A percentile compares a stretch with the other conserved stretches of the same genome.
Conservation (phyloP, 2,329 filamentous ascomycete species). For the Neonectria magnoliae region DNA sequence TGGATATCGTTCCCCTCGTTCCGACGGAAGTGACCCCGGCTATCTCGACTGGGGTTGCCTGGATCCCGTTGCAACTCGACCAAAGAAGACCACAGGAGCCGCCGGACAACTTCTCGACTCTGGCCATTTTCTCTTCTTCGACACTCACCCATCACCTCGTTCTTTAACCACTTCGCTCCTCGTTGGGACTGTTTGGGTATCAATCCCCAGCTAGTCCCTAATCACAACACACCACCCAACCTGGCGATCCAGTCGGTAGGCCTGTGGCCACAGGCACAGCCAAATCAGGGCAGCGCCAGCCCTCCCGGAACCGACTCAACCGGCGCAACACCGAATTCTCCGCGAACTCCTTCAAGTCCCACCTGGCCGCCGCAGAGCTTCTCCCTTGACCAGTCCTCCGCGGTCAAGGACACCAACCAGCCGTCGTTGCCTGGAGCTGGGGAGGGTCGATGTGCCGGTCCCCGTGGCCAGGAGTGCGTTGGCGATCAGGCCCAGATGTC, state of each 20-base stretch:
- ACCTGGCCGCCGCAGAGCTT: conserved; percentile 42
- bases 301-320: conserved; percentile 48
- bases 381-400: conserved; percentile 30
- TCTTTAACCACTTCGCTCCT: conserved; percentile 21
- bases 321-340: conserved; percentile 47
- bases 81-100: conserved; percentile 6
- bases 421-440: conserved; percentile 32
- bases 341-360: conserved; percentile 49
- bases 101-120: background rate
- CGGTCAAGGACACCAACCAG: conserved; percentile 36
- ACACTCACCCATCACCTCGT: conserved; percentile 13
- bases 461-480: conserved; percentile 60
- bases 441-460: conserved; percentile 67
- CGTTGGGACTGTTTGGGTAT: conserved; percentile 49
- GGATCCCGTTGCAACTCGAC: conserved; percentile 5
- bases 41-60: conserved; percentile 19
- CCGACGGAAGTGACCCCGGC: conserved; percentile 18
- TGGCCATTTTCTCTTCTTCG: conserved; percentile 7
- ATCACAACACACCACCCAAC: conserved; percentile 37
- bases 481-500: conserved; percentile 73
- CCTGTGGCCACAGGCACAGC: conserved; percentile 50
- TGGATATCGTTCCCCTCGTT: conserved; percentile 20
- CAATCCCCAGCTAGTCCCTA: conserved; percentile 47
- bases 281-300: conserved; percentile 45
- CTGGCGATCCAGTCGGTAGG: conserved; percentile 48